phyloP scores from a whole-genome alignment of 768 basidiomycete species.

The Psilocybe cyanescens region DNA sequence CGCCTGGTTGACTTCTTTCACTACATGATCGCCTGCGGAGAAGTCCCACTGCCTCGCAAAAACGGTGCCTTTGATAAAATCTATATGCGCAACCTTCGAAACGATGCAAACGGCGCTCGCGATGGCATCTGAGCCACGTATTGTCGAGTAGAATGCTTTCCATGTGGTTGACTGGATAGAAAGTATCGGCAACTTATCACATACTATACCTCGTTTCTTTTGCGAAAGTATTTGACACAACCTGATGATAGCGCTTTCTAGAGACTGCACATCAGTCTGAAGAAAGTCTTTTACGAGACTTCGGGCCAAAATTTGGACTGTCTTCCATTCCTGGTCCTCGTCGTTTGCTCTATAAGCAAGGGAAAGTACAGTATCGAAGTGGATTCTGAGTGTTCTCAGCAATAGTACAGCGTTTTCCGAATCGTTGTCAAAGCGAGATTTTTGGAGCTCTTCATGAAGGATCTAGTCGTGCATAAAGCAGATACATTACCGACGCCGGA shows the following conservation, averaged over 20 bases:
- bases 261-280: conserved; percentile 33
- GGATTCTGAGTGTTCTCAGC: conserved; percentile 37
- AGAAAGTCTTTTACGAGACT: conserved; percentile 37
- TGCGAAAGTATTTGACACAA: conserved; percentile 35
- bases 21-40: conserved; percentile 31
- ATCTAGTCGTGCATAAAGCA: conserved; percentile 27
- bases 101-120: conserved; percentile 61
- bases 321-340: conserved; percentile 36
- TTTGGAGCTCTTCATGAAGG: conserved; percentile 32
- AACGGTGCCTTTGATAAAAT: conserved; percentile 56
- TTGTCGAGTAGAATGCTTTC: conserved; percentile 62
- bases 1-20: conserved; percentile 65
- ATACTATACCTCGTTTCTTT: conserved; percentile 16
- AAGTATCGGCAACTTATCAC: conserved; percentile 34
- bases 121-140: conserved; percentile 59
- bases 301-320: conserved; percentile 36
- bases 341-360: conserved; percentile 41
- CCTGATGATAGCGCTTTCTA: conserved; percentile 32
- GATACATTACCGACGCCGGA: neutral
- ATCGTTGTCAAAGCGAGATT: conserved; percentile 22
- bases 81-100: conserved; percentile 67
- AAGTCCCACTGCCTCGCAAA: conserved; percentile 41
- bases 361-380: conserved; percentile 38
- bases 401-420: conserved; percentile 25
- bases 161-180: conserved; percentile 65